Base-by-base conservation (phyloP, 805 yeast species). In the Lipomyces sp. region DNA sequence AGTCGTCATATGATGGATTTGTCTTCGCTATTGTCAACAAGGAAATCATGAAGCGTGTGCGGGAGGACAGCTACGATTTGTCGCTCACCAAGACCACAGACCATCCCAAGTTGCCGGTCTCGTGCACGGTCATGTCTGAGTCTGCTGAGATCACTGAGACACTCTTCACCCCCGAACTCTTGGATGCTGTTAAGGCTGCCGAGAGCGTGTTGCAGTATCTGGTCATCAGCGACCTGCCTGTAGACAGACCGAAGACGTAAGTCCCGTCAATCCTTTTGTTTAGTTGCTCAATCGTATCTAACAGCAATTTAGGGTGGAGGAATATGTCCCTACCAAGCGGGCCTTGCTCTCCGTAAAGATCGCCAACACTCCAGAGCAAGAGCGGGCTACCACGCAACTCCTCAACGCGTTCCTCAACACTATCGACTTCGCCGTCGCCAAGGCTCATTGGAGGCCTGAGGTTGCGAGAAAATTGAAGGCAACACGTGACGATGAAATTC, bases 121-220 rank as follows among this genome's bases (percentile, higher is more conserved):
- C 89, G 70, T 90, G 84, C 75, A 97, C 91, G 34, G 91, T 86
- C 80, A 93, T 95, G 98, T 82, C 90, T 73, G 99, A 95, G 82
- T 86, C 86, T 64, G 83, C 87, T 68, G 98, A 94, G 77, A 82
- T 90, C 80, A 92, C 88, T 71, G 91, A 86, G 4, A 80, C 85
- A 65, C 79, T 90, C 61, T 82, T 84, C 71, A 63, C 62, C n/a
- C 79, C 80, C 34, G 84, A 83, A 67, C 71, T 81, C 18, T 71
- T 74, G 70, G 80, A 75, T n/a, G 82, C 83, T 57, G 76, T 88
- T 62, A 78, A 80, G 35, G 69, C 73, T 13, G 80, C 79, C 56
- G 74, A 84, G 35, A 80, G 80, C 34, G 79, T 85, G 66, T 79
- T 95, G 74, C 86, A 87, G 75, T 89, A 77, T 75, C 75, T 95